A percentile compares a stretch with the other conserved stretches of the same genome.
Evolutionary conservation across 192 early-diverging fungal species (phyloP).

Genomic region (Backusella circina): DNA sequence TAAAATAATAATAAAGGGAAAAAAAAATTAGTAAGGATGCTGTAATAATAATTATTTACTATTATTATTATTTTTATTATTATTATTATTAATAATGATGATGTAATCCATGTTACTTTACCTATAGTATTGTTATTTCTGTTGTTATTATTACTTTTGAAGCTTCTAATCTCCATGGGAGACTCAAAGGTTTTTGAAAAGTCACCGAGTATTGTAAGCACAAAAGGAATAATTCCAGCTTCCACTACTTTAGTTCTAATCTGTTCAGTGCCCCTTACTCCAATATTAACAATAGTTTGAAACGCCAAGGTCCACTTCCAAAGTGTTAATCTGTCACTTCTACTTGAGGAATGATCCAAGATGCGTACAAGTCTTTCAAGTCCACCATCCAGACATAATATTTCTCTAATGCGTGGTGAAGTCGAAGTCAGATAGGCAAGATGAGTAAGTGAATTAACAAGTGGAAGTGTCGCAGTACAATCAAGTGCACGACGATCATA

Average conservation of each 20-base stretch:
- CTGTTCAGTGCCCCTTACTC: conserved; percentile 76
- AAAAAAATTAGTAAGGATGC: not conserved
- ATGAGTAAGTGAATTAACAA: conserved; percentile 86
- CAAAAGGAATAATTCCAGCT: conserved; percentile 78
- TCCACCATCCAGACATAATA: conserved; percentile 82
- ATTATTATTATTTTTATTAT: not conserved
- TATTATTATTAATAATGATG: not conserved
- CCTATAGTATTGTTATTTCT: not conserved
- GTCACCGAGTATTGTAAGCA: conserved; percentile 74
- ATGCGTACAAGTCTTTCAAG: conserved; percentile 83
- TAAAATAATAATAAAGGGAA: not conserved
- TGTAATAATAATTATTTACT: no score
- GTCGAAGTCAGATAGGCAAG: conserved; percentile 83
- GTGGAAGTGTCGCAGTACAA: conserved; percentile 79
- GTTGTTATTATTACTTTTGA: not conserved
- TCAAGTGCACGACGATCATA: conserved; percentile 93
- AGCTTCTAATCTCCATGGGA: conserved; percentile 4
- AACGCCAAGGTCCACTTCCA: conserved; percentile 83
- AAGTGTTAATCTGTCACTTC: conserved; percentile 57
- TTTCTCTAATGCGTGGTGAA: conserved; percentile 73
- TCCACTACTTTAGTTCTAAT: conserved; percentile 81
- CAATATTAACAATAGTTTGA: conserved; percentile 82
- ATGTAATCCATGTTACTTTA: not conserved
- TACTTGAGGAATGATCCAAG: conserved; percentile 46
- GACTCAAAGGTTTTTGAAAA: conserved; percentile 46